Conservation (phyloP, 352 stramenopile genomes). For the Pythium apleroticum region DNA sequence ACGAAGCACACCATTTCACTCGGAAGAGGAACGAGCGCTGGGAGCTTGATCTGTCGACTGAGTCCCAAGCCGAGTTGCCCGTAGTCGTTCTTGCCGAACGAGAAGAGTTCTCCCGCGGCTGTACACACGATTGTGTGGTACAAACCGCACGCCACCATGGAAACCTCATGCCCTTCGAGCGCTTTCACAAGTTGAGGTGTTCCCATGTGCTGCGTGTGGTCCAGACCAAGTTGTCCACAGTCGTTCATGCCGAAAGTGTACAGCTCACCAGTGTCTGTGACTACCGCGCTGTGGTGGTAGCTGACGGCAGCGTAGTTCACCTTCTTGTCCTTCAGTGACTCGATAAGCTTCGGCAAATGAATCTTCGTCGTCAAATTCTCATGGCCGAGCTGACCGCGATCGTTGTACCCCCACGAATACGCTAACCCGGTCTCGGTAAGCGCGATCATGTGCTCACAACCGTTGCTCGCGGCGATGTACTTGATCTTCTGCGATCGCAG, state of each 20-base stretch:
- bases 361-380: slow-evolving; percentile 86
- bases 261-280: slow-evolving; percentile 71
- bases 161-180: slow-evolving; percentile 68
- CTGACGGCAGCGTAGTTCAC: slow-evolving; percentile 77
- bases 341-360: slow-evolving; percentile 80
- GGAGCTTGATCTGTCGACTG: slow-evolving; percentile 74
- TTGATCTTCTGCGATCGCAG: slow-evolving; percentile 78
- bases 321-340: slow-evolving; percentile 84
- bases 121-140: slow-evolving; percentile 87
- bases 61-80: slow-evolving; percentile 80
- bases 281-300: slow-evolving; percentile 83
- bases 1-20: slow-evolving; percentile 83
- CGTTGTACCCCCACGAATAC: slow-evolving; percentile 89
- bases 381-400: slow-evolving; percentile 83
- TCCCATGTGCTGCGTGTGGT: slow-evolving; percentile 78
- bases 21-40: slow-evolving; percentile 51
- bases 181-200: slow-evolving; percentile 74
- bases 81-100: slow-evolving; percentile 90
- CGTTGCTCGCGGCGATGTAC: slow-evolving; percentile 85
- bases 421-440: slow-evolving; percentile 76
- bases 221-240: slow-evolving; percentile 81
- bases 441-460: slow-evolving; percentile 87
- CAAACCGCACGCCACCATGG: slow-evolving; percentile 77
- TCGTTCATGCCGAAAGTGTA: slow-evolving; percentile 91
- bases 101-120: slow-evolving; percentile 57